Evolutionary conservation across 495 filamentous ascomycete genomes (phyloP), one percentile per base, ranked within the genome.

Genomic region (Trichoderma orchidacearum): DNA sequence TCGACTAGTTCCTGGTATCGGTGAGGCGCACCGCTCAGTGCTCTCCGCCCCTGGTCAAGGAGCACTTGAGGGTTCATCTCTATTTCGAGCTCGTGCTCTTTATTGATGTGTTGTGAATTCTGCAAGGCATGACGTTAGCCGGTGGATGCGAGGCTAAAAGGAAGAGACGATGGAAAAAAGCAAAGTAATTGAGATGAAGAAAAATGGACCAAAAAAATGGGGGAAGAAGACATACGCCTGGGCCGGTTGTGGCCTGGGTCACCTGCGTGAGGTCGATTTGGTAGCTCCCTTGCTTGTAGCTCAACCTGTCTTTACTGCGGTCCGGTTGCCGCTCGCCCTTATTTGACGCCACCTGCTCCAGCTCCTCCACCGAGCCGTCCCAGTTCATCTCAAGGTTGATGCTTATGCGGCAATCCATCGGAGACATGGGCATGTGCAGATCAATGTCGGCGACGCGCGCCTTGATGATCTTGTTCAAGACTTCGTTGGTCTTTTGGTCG

Each of bases 181-280:
- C n/a, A n/a, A n/a, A n/a, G n/a, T n/a, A n/a, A n/a, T n/a, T n/a
- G n/a, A n/a, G n/a, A n/a, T n/a, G n/a, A n/a, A n/a, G n/a, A n/a
- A n/a, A n/a, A n/a, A n/a, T n/a, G n/a, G n/a, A n/a, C n/a, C n/a
- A 11, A 31, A 32, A 54, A 17, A 51, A 21, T 51, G 50, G 21
- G 34, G 18, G 48, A 17, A 18, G 54, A 53, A 1, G 54, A 77
- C 79, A 71, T 72, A 88, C 83, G 56, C 80, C 78, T 51, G 53
- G 52, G 5, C 60, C 62, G 4, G 48, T 55, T 7, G 59, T 51
- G 5, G 30, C 59, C 48, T 64, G 61, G 9, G 81, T 85, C 12
- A 96, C 91, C 65, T 95, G 90, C 0, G 91, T 96, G 34, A 96
- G 68, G 72, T 96, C 91, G 61, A 96, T 76, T 62, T 91, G 88